phyloP scores from a whole-genome alignment of 148 eudicot species.

The Rhododendron henanense region DNA sequence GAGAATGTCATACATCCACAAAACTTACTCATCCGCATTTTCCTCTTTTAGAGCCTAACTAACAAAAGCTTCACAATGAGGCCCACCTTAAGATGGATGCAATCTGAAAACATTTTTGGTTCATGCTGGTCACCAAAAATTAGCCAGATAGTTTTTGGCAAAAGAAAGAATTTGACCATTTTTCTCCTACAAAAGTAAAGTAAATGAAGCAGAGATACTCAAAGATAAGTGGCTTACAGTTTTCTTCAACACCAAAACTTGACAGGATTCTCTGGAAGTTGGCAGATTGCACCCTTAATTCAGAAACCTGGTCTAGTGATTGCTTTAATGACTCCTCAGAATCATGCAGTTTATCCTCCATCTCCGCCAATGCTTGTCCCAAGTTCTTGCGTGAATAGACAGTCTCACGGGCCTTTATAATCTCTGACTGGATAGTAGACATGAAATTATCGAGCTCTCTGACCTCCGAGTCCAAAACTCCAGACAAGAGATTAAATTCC shows the following conservation, averaged over 20 bases:
- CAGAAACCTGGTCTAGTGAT: conserved; percentile 63
- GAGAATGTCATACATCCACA: neutral
- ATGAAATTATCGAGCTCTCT: conserved; percentile 46
- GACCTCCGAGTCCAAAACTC: conserved; percentile 69
- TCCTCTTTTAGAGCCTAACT: neutral
- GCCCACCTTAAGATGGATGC: neutral
- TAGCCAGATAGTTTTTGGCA: neutral
- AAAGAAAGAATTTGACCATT: neutral
- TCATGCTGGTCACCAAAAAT: neutral
- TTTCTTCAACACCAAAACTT: conserved; percentile 36
- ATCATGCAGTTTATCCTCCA: conserved; percentile 56
- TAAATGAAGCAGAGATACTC: conserved; percentile 1
- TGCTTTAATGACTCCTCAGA: conserved; percentile 68
- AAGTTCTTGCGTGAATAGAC: conserved; percentile 42
- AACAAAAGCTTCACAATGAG: neutral
- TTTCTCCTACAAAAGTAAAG: neutral
- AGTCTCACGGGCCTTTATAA: conserved; percentile 31
- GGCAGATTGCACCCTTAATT: conserved; percentile 58
- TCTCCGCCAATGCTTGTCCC: conserved; percentile 29
- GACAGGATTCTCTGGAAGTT: conserved; percentile 54
- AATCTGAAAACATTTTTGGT: neutral
- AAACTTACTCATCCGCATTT: neutral
- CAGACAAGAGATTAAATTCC: conserved; percentile 72
- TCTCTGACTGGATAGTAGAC: conserved; percentile 45
- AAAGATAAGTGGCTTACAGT: conserved; percentile 29